These are phyloP conservation scores for Saccharomyces hybrid DNA, from an alignment of 1,139 yeast genomes.

Conservation along the genomic window DNA sequence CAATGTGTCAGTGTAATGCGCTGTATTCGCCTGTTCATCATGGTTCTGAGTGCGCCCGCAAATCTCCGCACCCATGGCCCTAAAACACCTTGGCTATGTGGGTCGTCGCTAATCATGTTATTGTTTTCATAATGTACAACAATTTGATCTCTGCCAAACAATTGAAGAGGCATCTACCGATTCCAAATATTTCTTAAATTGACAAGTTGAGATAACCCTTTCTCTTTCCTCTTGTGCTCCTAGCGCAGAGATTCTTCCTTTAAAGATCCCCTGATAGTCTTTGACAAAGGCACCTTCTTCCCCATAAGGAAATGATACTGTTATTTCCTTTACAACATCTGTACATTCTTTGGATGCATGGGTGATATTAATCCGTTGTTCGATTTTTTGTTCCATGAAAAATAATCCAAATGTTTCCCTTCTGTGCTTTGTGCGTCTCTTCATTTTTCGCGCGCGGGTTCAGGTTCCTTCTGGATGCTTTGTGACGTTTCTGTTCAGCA, in stretches of 20 bases:
- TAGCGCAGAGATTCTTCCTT: not conserved
- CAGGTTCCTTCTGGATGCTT: no score
- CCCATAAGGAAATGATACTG: not conserved
- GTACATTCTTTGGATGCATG: no score
- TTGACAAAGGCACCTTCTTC: not conserved
- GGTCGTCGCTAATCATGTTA: not conserved
- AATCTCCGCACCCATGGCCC: not conserved
- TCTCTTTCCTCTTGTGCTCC: not conserved
- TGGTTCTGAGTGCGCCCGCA: not conserved
- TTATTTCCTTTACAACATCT: no score
- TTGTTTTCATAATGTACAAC: slow-evolving; percentile 9
- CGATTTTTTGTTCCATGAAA: no score
- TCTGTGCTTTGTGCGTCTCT: no score
- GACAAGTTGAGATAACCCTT: no score
- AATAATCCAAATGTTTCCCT: no score
- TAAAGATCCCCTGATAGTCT: not conserved
- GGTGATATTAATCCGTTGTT: no score
- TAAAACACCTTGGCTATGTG: not conserved
- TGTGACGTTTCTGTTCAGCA: no score
- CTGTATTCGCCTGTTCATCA: not conserved
- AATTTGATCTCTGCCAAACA: slow-evolving; percentile 17
- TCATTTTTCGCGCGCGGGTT: no score
- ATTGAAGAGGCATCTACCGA: slow-evolving; percentile 15
- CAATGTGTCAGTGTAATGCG: slow-evolving; percentile 47
- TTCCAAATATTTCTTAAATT: no score